Evolutionary conservation across 1,284 basidiomycete genomes (phyloP).

Genomic region (Puccinia horiana): DNA sequence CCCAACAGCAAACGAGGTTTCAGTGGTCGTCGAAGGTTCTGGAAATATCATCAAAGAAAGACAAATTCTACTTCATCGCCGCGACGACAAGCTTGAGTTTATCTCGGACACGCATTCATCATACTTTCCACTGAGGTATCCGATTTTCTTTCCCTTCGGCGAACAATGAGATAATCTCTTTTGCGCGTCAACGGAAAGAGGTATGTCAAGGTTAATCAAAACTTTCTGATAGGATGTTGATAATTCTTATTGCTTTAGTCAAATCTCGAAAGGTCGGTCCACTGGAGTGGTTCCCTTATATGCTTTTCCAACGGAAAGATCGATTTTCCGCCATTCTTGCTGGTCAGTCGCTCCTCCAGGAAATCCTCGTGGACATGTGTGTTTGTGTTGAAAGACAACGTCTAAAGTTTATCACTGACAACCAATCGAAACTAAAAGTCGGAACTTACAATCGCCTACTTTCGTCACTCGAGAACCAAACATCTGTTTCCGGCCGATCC

Average conservation of each 20-base stretch:
- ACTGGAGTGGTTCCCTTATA: slow-evolving; percentile 17
- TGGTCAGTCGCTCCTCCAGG: neutral
- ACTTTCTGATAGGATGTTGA: too few species aligned
- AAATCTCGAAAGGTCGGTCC: neutral
- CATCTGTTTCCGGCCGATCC: slow-evolving; percentile 24
- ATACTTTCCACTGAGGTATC: slow-evolving; percentile 1
- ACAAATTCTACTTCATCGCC: neutral
- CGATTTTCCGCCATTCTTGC: neutral
- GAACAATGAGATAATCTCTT: neutral
- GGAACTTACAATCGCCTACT: neutral
- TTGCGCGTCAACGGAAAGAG: neutral
- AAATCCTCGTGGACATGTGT: slow-evolving; percentile 4
- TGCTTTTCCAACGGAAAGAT: neutral
- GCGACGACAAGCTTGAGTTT: neutral
- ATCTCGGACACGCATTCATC: neutral
- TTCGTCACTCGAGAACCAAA: neutral
- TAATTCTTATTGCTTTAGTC: neutral
- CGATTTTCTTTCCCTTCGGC: neutral
- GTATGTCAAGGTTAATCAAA: too few species aligned
- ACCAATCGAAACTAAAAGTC: neutral
- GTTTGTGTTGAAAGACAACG: neutral
- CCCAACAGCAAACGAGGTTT: neutral
- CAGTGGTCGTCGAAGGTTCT: neutral
- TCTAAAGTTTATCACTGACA: neutral
- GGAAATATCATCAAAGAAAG: neutral